Evolutionary conservation across 805 yeast species (phyloP), one percentile per base, ranked within the genome.

Genomic region (Clavispora asparagi): DNA sequence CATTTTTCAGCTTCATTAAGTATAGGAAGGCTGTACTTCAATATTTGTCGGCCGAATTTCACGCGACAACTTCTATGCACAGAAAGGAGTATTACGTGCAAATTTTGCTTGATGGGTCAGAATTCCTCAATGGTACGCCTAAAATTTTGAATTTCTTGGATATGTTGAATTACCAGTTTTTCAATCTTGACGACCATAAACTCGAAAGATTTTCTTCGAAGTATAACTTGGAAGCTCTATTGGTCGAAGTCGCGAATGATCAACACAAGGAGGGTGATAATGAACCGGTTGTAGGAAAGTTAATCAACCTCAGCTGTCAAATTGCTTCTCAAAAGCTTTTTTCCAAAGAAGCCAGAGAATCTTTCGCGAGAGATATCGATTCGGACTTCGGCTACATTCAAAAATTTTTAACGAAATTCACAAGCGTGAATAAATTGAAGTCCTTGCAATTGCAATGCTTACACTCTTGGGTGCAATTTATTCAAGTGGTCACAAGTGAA

Each of bases 381-480:
- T 41, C 48, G 5, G 69, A 65, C 32, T 63, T 61, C 0, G 50
- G 48, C 8, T 52, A 55, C 14, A 48, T 78, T 28, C 56, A 63
- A 25, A 65, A 62, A 6, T 72, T 73, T 44, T 55, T 82, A 28
- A 66, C 70, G 0, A 77, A 77, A 53, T 69, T 72, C 23, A 56
- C 79, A 12, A 65, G 79, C n/a, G 70, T 68, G 37, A 69, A 71
- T 39, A 70, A 72, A 35, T 74, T 81, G 53, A 74, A 74, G 49
- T 61, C 71, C 1, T 68, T 72, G 8, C 94, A 85, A 50, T 66
- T 85, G 40, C 66, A 75, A 12, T 79, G 84, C 47, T 66, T 92
- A 27, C 88, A 83, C 57, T 78, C 95, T 0, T 92, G 98, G 98
- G 82, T 83, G 19, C 84, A 83, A 53, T 63, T 91, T 42, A 82